Evolutionary conservation across 2,329 filamentous ascomycete species (phyloP), one percentile per base, ranked within the genome.

Genomic region (Penicillium sp.): DNA sequence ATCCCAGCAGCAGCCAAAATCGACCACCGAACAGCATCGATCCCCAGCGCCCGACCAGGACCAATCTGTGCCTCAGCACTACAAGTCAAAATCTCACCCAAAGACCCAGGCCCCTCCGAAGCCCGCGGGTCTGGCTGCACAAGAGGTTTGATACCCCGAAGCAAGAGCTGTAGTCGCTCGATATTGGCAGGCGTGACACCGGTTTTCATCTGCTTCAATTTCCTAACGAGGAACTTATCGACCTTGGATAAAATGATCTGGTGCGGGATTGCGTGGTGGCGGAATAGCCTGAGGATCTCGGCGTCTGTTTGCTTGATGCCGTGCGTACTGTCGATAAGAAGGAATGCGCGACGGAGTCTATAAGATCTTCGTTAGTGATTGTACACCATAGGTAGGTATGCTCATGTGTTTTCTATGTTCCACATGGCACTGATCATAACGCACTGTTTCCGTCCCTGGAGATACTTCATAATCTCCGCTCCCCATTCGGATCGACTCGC

Each of bases 221-320:
- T 73, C 60, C 72, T 61, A 37, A 66, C 56, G 40, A 86, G 63
- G 14, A 86, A 57, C 57, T 81, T 81, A 66, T 90, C 87, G 7
- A 82, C 78, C 68, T 90, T 90, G 7, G 81, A 83, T n/a, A 89
- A 67, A 16, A 90, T 75, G 16, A 90, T 74, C 67, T 89, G 86
- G 67, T 86, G 84, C 0, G 83, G 77, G 16, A 89, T 80, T 1
- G 80, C 80, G n/a, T 79, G 75, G 43, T 79, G 61, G 16, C 81
- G 76, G 45, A 90, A 77, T 22, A 84, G 70, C 5, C 76, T 72
- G 8, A 90, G 73, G 19, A 89, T 74, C 37, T 81, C 74, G 30
- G 77, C 61, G 66, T 90, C 87, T 3, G 74, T 80, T n/a, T 73
- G 67, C 67, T 88, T 89, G 42, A 88, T 67, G 2, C 87, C 86